These are phyloP conservation scores for Serendipita indica DNA, from an alignment of 768 basidiomycete genomes.

Conservation along the genomic window DNA sequence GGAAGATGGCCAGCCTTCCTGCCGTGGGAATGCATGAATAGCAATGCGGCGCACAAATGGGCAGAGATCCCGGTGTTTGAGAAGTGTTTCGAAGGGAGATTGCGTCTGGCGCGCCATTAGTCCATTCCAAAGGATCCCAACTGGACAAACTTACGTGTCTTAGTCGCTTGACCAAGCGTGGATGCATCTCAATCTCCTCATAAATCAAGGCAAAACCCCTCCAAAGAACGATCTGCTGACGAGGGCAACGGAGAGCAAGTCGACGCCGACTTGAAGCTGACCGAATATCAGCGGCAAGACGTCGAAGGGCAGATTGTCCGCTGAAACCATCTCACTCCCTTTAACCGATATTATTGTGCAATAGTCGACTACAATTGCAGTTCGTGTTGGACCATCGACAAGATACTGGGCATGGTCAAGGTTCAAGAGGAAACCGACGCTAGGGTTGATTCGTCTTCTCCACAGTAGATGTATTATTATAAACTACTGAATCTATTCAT, in stretches of 20 bases:
- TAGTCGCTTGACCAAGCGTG: background rate
- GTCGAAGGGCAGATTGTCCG: constrained; percentile 55
- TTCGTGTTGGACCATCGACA: no score
- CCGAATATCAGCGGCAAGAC: constrained; percentile 55
- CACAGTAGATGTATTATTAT: no score
- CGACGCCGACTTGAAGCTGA: constrained; percentile 31
- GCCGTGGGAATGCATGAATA: background rate
- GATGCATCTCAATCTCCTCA: constrained; percentile 24
- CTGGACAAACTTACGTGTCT: background rate
- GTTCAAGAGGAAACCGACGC: no score
- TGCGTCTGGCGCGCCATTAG: background rate
- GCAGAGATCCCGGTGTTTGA: background rate
- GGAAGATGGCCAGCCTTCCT: background rate
- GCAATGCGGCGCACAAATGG: background rate
- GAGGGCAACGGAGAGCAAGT: constrained; percentile 45
- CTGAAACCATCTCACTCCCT: constrained; percentile 62
- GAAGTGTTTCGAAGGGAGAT: background rate
- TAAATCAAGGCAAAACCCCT: constrained; percentile 53
- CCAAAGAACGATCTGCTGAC: constrained; percentile 53
- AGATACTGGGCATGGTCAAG: no score
- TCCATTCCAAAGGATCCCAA: background rate
- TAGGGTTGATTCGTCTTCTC: no score
- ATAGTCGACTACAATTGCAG: no score
- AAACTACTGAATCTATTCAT: no score
- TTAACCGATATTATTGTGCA: no score